phyloP scores from a whole-genome alignment of 2,329 filamentous ascomycete genomes.

The Pseudogymnoascus sp. region DNA sequence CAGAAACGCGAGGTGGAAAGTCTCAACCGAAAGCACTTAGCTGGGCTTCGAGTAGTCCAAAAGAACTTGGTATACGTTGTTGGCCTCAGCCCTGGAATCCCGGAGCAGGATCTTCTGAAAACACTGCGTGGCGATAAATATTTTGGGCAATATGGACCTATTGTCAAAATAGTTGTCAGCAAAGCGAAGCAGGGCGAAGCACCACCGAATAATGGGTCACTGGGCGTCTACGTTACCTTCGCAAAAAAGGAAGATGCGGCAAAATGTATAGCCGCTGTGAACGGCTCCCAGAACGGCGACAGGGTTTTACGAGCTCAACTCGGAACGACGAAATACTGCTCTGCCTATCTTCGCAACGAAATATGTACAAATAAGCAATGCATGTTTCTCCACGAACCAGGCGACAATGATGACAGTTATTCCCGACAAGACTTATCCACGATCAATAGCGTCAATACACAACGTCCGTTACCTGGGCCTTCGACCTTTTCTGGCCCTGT shows the following conservation, averaged over 20 bases:
- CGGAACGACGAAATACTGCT: constrained; percentile 97
- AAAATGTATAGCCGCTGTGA: constrained; percentile 82
- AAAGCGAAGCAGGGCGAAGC: constrained; percentile 64
- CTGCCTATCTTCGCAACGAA: constrained; percentile 89
- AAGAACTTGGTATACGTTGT: constrained; percentile 99
- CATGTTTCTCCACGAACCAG: constrained; percentile 96
- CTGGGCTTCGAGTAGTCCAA: constrained; percentile 90
- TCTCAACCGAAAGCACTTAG: constrained; percentile 89
- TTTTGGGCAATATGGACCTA: constrained; percentile 96
- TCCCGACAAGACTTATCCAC: constrained; percentile 89
- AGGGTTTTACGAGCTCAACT: constrained; percentile 67
- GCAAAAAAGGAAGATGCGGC: constrained; percentile 84
- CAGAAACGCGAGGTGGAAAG: constrained; percentile 96
- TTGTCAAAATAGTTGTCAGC: constrained; percentile 97
- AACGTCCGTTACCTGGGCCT: constrained; percentile 51
- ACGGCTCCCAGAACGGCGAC: constrained; percentile 87
- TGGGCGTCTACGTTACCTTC: constrained; percentile 98
- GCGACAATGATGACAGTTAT: constrained; percentile 97
- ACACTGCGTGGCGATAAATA: constrained; percentile 86
- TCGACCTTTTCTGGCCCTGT: constrained; percentile 36
- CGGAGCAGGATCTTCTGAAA: constrained; percentile 85
- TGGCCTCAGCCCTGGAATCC: constrained; percentile 80
- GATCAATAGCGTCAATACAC: constrained; percentile 78
- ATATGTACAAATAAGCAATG: constrained; percentile 92
- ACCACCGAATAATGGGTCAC: constrained; percentile 62